These are phyloP conservation scores for Botryotinia convoluta DNA, from an alignment of 2,329 filamentous ascomycete genomes.

Conservation along the genomic window DNA sequence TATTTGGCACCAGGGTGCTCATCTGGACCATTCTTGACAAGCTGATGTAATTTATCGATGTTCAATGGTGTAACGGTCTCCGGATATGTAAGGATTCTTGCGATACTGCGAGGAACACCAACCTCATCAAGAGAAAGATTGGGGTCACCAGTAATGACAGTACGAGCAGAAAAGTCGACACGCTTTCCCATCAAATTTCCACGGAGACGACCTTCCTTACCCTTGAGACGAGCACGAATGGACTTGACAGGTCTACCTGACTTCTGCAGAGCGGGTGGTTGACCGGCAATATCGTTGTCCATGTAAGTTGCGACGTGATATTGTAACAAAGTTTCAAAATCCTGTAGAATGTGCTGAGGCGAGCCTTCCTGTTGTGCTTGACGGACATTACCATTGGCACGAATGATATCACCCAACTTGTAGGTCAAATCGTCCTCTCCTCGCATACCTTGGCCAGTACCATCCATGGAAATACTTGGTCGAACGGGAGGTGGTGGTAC, in stretches of 20 bases:
- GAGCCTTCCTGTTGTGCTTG: conserved; percentile 89
- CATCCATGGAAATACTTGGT: conserved; percentile 95
- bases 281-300: conserved; percentile 98
- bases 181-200: conserved; percentile 99
- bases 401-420: conserved; percentile 97
- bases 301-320: conserved; percentile 99
- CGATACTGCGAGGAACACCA: conserved; percentile 91
- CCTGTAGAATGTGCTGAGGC: conserved; percentile 82
- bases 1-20: conserved; percentile 96
- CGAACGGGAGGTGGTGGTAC: conserved; percentile 94
- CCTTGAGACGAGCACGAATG: conserved; percentile 94
- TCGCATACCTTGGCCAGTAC: conserved; percentile 84
- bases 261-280: conserved; percentile 93
- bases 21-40: conserved; percentile 91
- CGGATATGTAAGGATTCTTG: conserved; percentile 88
- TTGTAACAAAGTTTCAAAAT: conserved; percentile 89
- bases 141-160: conserved; percentile 97
- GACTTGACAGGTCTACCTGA: conserved; percentile 95
- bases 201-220: conserved; percentile 95
- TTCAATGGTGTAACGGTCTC: conserved; percentile 98
- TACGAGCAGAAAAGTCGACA: conserved; percentile 98
- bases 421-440: conserved; percentile 99
- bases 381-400: conserved; percentile 91
- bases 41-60: conserved; percentile 82
- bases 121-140: conserved; percentile 97